Evolutionary conservation across 768 basidiomycete genomes (phyloP).

Genomic region (Trametes coccinea): DNA sequence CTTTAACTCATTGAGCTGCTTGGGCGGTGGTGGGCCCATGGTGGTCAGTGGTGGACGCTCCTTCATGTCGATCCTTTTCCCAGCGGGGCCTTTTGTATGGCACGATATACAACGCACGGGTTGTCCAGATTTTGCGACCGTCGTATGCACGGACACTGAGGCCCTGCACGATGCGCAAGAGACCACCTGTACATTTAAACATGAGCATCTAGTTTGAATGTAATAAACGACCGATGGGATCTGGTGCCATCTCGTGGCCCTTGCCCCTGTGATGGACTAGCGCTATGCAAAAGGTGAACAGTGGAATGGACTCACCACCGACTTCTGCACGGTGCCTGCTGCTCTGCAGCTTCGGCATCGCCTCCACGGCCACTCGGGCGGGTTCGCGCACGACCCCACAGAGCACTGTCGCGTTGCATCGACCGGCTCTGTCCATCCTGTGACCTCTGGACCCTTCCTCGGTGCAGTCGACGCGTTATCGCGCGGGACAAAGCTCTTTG

Average conservation of each 20-base stretch:
- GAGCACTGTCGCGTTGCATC: neutral
- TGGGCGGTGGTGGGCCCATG: neutral
- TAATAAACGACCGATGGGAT: too few species aligned
- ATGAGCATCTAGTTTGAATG: neutral
- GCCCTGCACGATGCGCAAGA: neutral
- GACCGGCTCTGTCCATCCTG: neutral
- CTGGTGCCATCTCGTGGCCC: too few species aligned
- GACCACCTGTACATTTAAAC: neutral
- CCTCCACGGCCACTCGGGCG: conserved; percentile 3
- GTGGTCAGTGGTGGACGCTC: neutral
- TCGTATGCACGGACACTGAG: neutral
- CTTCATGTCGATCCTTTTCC: too few species aligned
- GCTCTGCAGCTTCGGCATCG: conserved; percentile 1
- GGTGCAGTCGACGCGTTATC: neutral
- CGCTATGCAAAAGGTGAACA: too few species aligned
- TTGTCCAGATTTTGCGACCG: neutral
- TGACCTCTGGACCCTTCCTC: neutral
- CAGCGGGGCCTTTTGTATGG: neutral
- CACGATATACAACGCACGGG: neutral
- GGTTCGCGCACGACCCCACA: conserved; percentile 2
- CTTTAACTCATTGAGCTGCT: neutral
- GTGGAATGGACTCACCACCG: neutral
- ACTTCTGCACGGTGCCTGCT: neutral
- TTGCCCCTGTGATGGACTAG: too few species aligned
- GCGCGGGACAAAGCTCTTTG: neutral